Base-by-base conservation (phyloP, 2,329 filamentous ascomycete species). In the Epichloe brachyelytri region DNA sequence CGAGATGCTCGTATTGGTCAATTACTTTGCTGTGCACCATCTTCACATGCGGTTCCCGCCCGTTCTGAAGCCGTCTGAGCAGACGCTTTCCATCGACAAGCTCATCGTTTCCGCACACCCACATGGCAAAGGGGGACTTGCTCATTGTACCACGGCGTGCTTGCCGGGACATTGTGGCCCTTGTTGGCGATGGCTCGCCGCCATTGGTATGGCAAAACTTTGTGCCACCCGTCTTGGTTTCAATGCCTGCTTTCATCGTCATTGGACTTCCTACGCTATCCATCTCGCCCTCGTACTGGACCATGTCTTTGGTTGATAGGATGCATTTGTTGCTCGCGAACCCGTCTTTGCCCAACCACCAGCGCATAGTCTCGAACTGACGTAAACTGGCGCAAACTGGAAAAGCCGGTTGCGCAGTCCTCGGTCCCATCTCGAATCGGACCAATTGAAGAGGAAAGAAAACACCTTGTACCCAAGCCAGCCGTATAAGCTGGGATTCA, bases 291-390 rank as follows among this genome's bases (percentile, higher is more conserved):
- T 87, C 83, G 8, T 77, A 75, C 41, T 67, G 71, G 51, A 78
- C 76, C 53, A 85, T 80, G 55, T 90, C 85, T 39, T 79, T 78
- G 1, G 89, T 95, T 1, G 86, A 78, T 6, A 96, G 71, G 48
- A 96, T 94, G 62, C 90, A 96, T 63, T 86, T 88, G 60, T 95
- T 88, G 59, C 65, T 66, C 2, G 74, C 73, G 61, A 95, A 96
- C 58, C 89, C 89, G 59, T 93, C 88, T 4, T 83, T 73, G 0
- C 90, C 91, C 0, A 96, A 76, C 91, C 91, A 96, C 91, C 91
- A 97, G 5, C 88, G 77, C 88, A 96, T 95, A 53, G 82, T 85
- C 68, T 96, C 89, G 1, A 79, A 58, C 83, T 88, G 48, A 96
- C 88, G 60, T 94, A 95, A 0, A 95, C 88, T 1, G 91, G 91